phyloP scores from a whole-genome alignment of 169 alveolate genomes.

The Eimeria tenella region DNA sequence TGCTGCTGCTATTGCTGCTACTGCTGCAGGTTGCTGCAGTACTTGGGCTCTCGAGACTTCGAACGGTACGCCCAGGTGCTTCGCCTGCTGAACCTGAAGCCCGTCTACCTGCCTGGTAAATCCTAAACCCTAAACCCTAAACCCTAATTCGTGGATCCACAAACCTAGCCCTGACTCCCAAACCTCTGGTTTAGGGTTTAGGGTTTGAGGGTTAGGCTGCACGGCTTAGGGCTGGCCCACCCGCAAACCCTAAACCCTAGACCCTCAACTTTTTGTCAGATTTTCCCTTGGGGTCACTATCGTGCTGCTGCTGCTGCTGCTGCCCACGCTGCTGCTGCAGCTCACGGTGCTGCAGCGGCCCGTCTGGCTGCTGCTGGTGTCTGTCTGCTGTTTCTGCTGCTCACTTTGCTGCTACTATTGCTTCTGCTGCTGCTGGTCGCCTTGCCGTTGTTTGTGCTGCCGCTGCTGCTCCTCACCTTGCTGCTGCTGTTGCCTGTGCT shows the following conservation, averaged over 20 bases:
- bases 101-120: constrained; percentile 46
- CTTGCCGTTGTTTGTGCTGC: no score
- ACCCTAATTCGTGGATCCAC: background rate
- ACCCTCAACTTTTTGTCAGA: background rate
- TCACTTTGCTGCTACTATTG: background rate
- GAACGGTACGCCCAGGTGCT: background rate
- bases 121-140: constrained; percentile 26
- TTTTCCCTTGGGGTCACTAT: no score
- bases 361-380: background rate
- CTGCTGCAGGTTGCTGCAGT: constrained; percentile 38
- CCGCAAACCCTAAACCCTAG: background rate
- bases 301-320: no score
- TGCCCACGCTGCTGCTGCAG: no score
- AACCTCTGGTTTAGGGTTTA: no score
- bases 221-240: background rate
- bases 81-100: constrained; percentile 15
- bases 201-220: background rate
- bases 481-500: constrained; percentile 35
- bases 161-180: background rate
- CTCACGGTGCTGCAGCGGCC: background rate
- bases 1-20: background rate
- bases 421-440: no score
- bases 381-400: background rate
- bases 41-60: background rate
- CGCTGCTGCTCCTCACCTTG: background rate